Percentiles rank a stretch among this genome's conserved stretches.
phyloP scores from a whole-genome alignment of 495 filamentous ascomycete species.

The Tetracladium marchalianum region DNA sequence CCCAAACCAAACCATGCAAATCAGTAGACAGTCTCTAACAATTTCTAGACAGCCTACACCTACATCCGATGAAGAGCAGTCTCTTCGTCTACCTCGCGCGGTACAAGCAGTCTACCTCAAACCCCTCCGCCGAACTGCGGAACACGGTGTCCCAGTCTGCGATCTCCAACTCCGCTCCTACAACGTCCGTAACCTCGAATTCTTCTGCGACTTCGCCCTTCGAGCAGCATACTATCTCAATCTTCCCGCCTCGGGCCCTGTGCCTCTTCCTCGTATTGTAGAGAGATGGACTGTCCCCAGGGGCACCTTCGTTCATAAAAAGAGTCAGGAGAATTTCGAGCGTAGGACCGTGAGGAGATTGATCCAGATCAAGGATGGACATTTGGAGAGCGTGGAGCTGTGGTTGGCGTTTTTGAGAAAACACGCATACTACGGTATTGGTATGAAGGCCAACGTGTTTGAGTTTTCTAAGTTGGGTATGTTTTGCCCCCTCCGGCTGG shows the following conservation, averaged over 20 bases:
- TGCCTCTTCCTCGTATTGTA: slow-evolving; percentile 77
- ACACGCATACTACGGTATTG: slow-evolving; percentile 85
- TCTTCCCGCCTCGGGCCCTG: slow-evolving; percentile 75
- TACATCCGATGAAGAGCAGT: no score
- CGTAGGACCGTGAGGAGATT: slow-evolving; percentile 75
- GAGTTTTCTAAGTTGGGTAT: slow-evolving; percentile 65
- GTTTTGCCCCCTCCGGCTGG: slow-evolving; percentile 14
- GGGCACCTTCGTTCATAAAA: slow-evolving; percentile 88
- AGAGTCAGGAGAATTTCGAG: slow-evolving; percentile 96
- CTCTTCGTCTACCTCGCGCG: slow-evolving; percentile 53
- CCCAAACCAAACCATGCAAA: no score
- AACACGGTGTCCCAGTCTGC: slow-evolving; percentile 72
- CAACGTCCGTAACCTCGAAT: slow-evolving; percentile 80
- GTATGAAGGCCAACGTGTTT: slow-evolving; percentile 98
- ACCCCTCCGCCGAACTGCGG: slow-evolving; percentile 64
- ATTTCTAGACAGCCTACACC: no score
- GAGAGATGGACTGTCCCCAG: slow-evolving; percentile 93
- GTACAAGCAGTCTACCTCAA: slow-evolving; percentile 80
- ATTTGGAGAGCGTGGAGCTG: slow-evolving; percentile 75
- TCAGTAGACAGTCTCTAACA: no score
- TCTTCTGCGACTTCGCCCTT: slow-evolving; percentile 90
- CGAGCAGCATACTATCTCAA: slow-evolving; percentile 90
- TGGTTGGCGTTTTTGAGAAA: slow-evolving; percentile 90
- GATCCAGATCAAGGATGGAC: slow-evolving; percentile 89
- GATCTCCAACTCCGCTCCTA: slow-evolving; percentile 91